phyloP scores from a whole-genome alignment of 805 yeast genomes.

The Candida vartiovaarae region DNA sequence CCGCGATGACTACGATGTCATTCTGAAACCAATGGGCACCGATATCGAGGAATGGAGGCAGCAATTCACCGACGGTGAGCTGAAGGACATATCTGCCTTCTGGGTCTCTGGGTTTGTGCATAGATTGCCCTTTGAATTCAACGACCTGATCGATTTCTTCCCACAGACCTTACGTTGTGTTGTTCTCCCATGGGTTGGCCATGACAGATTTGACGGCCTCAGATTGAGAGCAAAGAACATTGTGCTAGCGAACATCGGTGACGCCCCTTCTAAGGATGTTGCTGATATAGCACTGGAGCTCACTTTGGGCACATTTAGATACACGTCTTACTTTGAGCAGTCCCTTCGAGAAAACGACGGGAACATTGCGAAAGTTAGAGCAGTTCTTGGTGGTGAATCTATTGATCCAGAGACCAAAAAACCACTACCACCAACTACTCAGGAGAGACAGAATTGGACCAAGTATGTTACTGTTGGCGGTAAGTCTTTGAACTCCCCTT shows the following conservation, averaged over 20 bases:
- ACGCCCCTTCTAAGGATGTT: slow-evolving; percentile 56
- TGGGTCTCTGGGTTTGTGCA: slow-evolving; percentile 52
- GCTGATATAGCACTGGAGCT: slow-evolving; percentile 63
- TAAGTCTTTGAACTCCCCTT: slow-evolving; percentile 42
- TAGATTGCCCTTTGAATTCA: slow-evolving; percentile 33
- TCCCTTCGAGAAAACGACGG: slow-evolving; percentile 31
- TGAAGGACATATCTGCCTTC: slow-evolving; percentile 41
- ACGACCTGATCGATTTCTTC: slow-evolving; percentile 35
- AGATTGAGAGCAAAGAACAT: slow-evolving; percentile 41
- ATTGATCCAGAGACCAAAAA: slow-evolving; percentile 29
- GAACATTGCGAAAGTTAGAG: slow-evolving; percentile 41
- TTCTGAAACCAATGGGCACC: slow-evolving; percentile 29
- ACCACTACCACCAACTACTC: slow-evolving; percentile 17
- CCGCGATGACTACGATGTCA: slow-evolving; percentile 31
- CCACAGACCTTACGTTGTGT: slow-evolving; percentile 44
- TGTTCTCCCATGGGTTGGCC: slow-evolving; percentile 55
- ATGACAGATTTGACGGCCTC: slow-evolving; percentile 42
- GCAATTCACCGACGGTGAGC: slow-evolving; percentile 30
- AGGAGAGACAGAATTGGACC: slow-evolving; percentile 31
- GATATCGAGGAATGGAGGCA: slow-evolving; percentile 34
- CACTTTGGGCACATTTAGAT: slow-evolving; percentile 53
- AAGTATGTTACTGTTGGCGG: slow-evolving; percentile 40
- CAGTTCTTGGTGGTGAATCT: slow-evolving; percentile 26
- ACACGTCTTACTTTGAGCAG: slow-evolving; percentile 40
- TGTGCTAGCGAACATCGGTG: slow-evolving; percentile 53